Conservation (phyloP, 805 yeast genomes). For the Nakazawaea wickerhamii region DNA sequence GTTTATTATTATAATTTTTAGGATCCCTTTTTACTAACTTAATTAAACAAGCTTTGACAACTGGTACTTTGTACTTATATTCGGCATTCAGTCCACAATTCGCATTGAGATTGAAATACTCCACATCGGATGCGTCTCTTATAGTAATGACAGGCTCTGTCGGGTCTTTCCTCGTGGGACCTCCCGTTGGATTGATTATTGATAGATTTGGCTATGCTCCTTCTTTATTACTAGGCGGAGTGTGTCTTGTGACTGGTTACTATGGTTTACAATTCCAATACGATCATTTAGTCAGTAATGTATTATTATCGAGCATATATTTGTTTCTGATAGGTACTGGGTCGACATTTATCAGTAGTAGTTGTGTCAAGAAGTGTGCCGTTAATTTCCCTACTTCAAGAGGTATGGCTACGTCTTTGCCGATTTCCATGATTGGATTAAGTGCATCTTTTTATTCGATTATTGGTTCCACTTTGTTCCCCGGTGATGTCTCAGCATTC, state of each 20-base stretch:
- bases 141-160: conserved; percentile 66
- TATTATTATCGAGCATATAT: conserved; percentile 39
- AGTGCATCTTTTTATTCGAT: conserved; percentile 66
- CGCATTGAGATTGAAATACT: conserved; percentile 48
- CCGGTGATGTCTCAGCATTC: conserved; percentile 54
- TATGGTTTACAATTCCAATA: conserved; percentile 47
- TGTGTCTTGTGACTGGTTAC: conserved; percentile 49
- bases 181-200: conserved; percentile 60
- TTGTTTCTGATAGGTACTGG: conserved; percentile 61
- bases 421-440: conserved; percentile 69
- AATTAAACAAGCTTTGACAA: conserved; percentile 38
- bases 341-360: conserved; percentile 58
- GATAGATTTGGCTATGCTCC: conserved; percentile 56
- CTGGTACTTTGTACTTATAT: conserved; percentile 73
- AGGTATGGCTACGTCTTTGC: conserved; percentile 73
- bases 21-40: conserved; percentile 1
- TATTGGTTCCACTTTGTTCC: conserved; percentile 44
- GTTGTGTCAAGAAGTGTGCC: conserved; percentile 70
- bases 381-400: conserved; percentile 58
- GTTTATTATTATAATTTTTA: not conserved
- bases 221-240: conserved; percentile 47
- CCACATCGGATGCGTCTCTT: conserved; percentile 57
- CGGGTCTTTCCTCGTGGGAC: conserved; percentile 61
- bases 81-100: conserved; percentile 78
- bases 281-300: conserved; percentile 31